Conservation (phyloP, 805 yeast genomes). For the Starmerella floricola region DNA sequence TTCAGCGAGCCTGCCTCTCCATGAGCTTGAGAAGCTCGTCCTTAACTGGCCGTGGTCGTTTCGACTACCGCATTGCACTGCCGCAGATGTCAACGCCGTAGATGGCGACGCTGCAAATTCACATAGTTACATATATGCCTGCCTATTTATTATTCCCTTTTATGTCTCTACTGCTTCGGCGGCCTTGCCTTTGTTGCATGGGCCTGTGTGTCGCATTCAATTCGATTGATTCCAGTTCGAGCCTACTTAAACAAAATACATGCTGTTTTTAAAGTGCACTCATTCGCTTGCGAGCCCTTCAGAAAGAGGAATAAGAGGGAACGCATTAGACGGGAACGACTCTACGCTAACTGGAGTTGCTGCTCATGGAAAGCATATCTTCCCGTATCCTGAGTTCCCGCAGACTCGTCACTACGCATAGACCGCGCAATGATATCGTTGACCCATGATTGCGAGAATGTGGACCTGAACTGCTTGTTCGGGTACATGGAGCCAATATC, state of each 20-base stretch:
- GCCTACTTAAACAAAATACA: too few relatives aligned
- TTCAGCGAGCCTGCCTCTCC: too few relatives aligned
- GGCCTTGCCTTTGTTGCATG: neutral
- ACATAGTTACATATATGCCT: neutral
- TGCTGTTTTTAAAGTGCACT: too few relatives aligned
- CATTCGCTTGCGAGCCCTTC: too few relatives aligned
- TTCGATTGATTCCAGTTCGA: too few relatives aligned
- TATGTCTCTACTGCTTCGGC: neutral
- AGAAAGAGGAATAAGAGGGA: too few relatives aligned
- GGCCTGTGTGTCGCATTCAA: too few relatives aligned
- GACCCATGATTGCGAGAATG: constrained; percentile 67
- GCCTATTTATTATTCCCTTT: neutral
- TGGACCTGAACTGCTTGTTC: constrained; percentile 56
- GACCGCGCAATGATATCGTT: constrained; percentile 66
- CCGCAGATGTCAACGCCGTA: too few relatives aligned
- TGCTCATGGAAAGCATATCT: constrained; percentile 94
- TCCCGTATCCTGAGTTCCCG: constrained; percentile 76
- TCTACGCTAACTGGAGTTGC: constrained; percentile 31
- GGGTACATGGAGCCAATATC: constrained; percentile 83
- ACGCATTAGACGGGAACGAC: too few relatives aligned
- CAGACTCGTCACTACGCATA: constrained; percentile 46
- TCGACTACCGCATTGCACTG: too few relatives aligned
- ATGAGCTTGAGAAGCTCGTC: too few relatives aligned
- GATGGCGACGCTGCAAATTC: neutral
- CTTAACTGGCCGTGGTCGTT: too few relatives aligned